Conservation (phyloP, 1,139 yeast species). For the Entelexis paramagnoliae region DNA sequence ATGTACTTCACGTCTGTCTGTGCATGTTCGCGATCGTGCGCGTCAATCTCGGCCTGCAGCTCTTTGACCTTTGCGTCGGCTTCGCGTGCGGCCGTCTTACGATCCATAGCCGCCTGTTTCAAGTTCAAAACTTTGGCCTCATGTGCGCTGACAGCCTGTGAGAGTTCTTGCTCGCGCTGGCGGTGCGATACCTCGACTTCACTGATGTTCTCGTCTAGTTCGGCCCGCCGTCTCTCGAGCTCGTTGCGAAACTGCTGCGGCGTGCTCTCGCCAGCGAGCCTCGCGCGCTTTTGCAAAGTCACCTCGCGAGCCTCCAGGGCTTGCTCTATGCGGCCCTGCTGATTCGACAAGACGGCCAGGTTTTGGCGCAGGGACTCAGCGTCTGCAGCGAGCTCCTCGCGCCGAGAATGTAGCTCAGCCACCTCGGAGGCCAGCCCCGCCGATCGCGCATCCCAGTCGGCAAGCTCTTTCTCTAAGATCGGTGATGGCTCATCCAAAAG, state of each 20-base stretch:
- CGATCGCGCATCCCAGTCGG: slow-evolving; percentile 5
- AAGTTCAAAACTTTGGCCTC: slow-evolving; percentile 16
- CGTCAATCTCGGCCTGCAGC: slow-evolving; percentile 3
- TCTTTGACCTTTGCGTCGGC: not conserved
- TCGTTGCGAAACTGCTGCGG: not conserved
- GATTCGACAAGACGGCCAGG: slow-evolving; percentile 15
- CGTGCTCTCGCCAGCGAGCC: not conserved
- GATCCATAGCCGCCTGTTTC: slow-evolving; percentile 1
- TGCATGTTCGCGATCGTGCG: slow-evolving; percentile 1
- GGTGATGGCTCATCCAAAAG: not conserved
- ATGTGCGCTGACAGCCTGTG: slow-evolving; percentile 3
- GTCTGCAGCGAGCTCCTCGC: not conserved
- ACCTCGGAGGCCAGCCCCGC: slow-evolving; percentile 5
- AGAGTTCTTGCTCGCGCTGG: slow-evolving; percentile 7
- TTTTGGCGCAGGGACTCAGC: slow-evolving; percentile 6
- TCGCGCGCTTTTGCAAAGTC: not conserved
- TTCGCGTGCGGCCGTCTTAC: not conserved
- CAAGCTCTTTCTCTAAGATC: slow-evolving; percentile 6
- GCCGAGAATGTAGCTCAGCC: not conserved
- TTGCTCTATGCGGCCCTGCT: slow-evolving; percentile 21
- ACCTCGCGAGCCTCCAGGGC: slow-evolving; percentile 9
- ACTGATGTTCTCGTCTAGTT: slow-evolving; percentile 1
- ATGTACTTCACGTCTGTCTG: not conserved
- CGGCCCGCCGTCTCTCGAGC: not conserved
- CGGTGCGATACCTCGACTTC: slow-evolving; percentile 14